Percentiles rank a stretch among this genome's conserved stretches.
These are phyloP conservation scores for Aspergillus leporis DNA, from an alignment of 495 filamentous ascomycete genomes.

Conservation along the genomic window DNA sequence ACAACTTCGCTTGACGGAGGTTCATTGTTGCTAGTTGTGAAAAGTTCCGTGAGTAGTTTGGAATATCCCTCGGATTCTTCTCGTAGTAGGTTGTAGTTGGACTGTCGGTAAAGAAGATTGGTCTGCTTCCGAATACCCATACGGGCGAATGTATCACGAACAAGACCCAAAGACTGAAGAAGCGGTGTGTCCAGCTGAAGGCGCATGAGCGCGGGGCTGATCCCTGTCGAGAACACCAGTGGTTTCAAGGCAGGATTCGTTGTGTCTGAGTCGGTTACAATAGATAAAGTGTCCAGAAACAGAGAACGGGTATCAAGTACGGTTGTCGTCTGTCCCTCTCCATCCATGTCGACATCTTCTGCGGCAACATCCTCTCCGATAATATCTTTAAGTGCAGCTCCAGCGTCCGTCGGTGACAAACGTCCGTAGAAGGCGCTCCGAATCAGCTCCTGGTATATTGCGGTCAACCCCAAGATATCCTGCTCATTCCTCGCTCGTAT, in stretches of 20 bases:
- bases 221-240: slow-evolving; percentile 67
- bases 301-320: slow-evolving; percentile 62
- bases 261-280: slow-evolving; percentile 67
- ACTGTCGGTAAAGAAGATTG: slow-evolving; percentile 88
- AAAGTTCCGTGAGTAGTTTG: slow-evolving; percentile 86
- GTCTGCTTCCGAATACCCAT: slow-evolving; percentile 87
- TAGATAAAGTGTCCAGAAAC: slow-evolving; percentile 80
- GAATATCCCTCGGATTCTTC: slow-evolving; percentile 96
- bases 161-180: slow-evolving; percentile 71
- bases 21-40: slow-evolving; percentile 69
- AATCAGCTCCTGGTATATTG: slow-evolving; percentile 83
- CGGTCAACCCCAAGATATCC: slow-evolving; percentile 64
- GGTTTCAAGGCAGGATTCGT: slow-evolving; percentile 43
- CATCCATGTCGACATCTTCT: slow-evolving; percentile 40
- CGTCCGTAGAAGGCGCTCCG: slow-evolving; percentile 68
- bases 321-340: slow-evolving; percentile 26
- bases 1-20: slow-evolving; percentile 63
- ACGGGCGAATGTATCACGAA: slow-evolving; percentile 80
- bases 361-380: slow-evolving; percentile 55
- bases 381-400: slow-evolving; percentile 72
- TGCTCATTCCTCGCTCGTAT: slow-evolving; percentile 58
- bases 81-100: slow-evolving; percentile 91
- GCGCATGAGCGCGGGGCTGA: slow-evolving; percentile 74
- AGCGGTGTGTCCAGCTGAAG: slow-evolving; percentile 76
- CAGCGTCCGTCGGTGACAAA: slow-evolving; percentile 65